Evolutionary conservation across 176 grass and related monocot genomes (phyloP).

Genomic region (Musa itinerans): DNA sequence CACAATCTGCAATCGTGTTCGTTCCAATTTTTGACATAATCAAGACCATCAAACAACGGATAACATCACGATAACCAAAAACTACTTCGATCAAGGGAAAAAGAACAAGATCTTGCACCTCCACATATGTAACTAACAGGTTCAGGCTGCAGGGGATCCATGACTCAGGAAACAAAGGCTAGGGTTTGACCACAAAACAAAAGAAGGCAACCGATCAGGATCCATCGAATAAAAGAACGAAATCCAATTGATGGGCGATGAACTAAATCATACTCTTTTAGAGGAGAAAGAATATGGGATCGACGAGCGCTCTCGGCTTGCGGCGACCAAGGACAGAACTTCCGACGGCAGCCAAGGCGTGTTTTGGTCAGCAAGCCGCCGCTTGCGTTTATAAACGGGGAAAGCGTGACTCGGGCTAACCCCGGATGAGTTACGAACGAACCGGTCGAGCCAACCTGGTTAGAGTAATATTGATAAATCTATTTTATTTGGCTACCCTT

Average conservation of each 20-base stretch:
- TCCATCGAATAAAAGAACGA: not conserved
- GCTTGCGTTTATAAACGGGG: not conserved
- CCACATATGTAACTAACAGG: conserved; percentile 36
- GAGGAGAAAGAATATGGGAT: not conserved
- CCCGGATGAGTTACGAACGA: not conserved
- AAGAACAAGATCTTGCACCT: conserved; percentile 17
- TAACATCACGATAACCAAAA: not conserved
- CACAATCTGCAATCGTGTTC: conserved; percentile 24
- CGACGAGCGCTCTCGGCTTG: not conserved
- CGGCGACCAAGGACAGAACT: no score
- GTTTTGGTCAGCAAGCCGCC: not conserved
- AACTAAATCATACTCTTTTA: not conserved
- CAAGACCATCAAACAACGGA: not conserved
- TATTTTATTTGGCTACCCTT: no score
- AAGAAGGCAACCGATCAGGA: not conserved
- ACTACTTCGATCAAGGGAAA: not conserved
- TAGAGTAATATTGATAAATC: not conserved
- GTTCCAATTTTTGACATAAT: not conserved
- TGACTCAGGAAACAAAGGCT: not conserved
- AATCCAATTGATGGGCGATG: not conserved
- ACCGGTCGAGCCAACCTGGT: not conserved
- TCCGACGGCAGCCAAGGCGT: not conserved
- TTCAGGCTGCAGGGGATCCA: conserved; percentile 38
- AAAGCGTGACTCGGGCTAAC: not conserved
- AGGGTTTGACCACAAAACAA: not conserved